Evolutionary conservation across 2,329 filamentous ascomycete species (phyloP).

Genomic region (Setomelanomma holmii): DNA sequence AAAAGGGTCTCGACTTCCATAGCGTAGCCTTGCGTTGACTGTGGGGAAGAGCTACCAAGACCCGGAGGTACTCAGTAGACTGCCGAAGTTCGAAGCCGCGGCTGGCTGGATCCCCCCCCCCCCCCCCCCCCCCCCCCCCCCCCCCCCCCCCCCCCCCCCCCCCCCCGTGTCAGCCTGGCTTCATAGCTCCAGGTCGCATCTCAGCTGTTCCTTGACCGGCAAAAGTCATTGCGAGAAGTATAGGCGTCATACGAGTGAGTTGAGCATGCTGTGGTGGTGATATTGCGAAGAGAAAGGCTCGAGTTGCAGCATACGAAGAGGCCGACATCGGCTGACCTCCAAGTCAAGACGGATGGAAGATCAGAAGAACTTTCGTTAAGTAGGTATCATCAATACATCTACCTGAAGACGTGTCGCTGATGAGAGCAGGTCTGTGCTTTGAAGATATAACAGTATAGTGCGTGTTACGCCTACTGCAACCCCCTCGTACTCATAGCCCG

Average conservation of each 20-base stretch:
- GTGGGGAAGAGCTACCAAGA: neutral
- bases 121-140: no score
- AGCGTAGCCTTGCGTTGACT: neutral
- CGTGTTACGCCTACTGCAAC: conserved; percentile 3
- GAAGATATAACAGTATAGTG: neutral
- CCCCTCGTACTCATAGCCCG: conserved; percentile 29
- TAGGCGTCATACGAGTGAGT: neutral
- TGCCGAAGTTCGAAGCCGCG: conserved; percentile 3
- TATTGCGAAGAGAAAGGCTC: no score
- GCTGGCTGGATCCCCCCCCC: neutral
- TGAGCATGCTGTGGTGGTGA: neutral
- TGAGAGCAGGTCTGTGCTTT: no score
- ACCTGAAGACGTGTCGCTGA: no score
- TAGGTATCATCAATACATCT: no score
- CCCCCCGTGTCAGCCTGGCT: neutral
- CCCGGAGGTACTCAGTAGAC: neutral
- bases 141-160: no score
- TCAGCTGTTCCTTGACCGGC: neutral
- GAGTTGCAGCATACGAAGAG: no score
- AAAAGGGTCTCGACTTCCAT: neutral
- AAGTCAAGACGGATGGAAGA: no score
- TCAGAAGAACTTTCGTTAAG: no score
- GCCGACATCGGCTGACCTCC: no score
- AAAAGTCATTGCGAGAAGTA: neutral
- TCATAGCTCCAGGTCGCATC: neutral